A percentile compares a stretch with the other conserved stretches of the same genome.
Evolutionary conservation across 1,284 basidiomycete genomes (phyloP).

Genomic region (Malassezia brasiliensis): DNA sequence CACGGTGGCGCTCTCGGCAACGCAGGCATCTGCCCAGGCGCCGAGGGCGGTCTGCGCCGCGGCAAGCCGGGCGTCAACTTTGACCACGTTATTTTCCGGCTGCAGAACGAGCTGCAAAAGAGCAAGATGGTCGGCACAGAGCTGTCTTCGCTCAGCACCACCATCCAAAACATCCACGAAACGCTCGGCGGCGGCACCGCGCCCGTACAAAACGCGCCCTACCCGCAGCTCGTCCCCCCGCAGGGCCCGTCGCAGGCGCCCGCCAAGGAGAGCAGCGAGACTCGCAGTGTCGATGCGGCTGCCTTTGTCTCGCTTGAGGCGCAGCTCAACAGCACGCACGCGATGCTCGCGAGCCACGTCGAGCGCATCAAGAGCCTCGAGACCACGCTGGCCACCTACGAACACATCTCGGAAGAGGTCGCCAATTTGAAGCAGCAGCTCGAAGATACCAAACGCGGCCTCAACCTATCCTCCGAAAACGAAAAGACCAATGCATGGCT

Average conservation of each 20-base stretch:
- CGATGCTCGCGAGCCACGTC: constrained; percentile 65
- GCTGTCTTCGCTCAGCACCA: constrained; percentile 65
- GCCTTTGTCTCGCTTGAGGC: constrained; percentile 58
- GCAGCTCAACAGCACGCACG: constrained; percentile 76
- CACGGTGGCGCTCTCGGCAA: constrained; percentile 36
- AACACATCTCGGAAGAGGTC: constrained; percentile 72
- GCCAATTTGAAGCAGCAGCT: constrained; percentile 50
- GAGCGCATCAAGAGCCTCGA: constrained; percentile 79
- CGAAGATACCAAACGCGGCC: constrained; percentile 40
- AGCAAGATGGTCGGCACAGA: constrained; percentile 88
- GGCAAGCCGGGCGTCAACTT: constrained; percentile 54
- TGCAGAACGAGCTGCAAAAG: constrained; percentile 82
- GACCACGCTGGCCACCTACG: constrained; percentile 68
- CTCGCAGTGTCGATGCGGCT: constrained; percentile 23
- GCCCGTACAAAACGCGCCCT: constrained; percentile 45
- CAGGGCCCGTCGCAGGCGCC: constrained; percentile 7
- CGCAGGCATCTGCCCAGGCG: constrained; percentile 39
- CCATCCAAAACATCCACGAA: constrained; percentile 84
- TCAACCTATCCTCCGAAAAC: constrained; percentile 18
- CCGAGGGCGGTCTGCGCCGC: constrained; percentile 39
- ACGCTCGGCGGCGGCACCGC: constrained; percentile 66
- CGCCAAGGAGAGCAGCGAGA: constrained; percentile 16
- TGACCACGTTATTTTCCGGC: constrained; percentile 66
- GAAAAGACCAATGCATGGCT: constrained; percentile 10
- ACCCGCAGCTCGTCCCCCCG: constrained; percentile 41